Conservation (phyloP, 352 stramenopile genomes). For the Pythium sp. region DNA sequence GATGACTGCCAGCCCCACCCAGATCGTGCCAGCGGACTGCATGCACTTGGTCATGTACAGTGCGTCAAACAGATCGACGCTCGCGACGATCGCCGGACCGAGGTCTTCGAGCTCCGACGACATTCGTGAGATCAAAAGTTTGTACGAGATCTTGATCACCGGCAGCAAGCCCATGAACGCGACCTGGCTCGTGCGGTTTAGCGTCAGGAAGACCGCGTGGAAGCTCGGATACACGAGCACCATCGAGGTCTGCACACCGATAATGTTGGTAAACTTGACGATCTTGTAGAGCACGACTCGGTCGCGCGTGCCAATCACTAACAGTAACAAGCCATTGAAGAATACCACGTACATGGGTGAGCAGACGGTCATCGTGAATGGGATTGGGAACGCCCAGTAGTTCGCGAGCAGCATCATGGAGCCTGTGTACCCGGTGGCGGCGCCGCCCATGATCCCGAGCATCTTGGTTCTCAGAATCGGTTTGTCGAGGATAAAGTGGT, state of each 20-base stretch:
- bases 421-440: not conserved
- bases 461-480: not conserved
- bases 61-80: not conserved
- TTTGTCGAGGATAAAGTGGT: not conserved
- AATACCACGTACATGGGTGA: not conserved
- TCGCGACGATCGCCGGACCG: constrained; percentile 3
- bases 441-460: not conserved
- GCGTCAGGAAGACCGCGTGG: not conserved
- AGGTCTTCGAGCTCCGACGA: constrained; percentile 1
- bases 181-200: not conserved
- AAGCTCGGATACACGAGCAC: not conserved
- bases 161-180: not conserved
- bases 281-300: not conserved
- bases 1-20: not conserved
- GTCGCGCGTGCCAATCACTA: not conserved
- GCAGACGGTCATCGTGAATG: not conserved
- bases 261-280: constrained; percentile 4
- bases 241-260: constrained; percentile 2
- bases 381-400: constrained; percentile 6
- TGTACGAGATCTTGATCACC: constrained; percentile 1
- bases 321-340: not conserved
- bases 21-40: not conserved
- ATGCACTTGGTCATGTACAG: constrained; percentile 4
- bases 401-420: not conserved
- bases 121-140: not conserved